These are phyloP conservation scores for Hansfordia pulvinata DNA, from an alignment of 2,329 filamentous ascomycete genomes.

Conservation along the genomic window DNA sequence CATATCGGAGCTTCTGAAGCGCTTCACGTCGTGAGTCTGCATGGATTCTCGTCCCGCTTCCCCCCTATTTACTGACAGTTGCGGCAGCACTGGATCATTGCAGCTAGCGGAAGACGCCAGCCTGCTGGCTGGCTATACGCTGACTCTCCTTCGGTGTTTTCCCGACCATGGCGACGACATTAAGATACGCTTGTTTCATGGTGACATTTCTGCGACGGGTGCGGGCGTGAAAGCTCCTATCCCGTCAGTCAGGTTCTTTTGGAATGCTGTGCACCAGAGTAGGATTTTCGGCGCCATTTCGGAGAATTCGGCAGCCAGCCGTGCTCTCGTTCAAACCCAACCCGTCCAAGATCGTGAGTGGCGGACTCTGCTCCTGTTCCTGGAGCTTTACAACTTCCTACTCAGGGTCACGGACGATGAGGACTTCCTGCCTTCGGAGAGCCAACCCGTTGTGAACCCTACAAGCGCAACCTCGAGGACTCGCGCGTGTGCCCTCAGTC, in stretches of 20 bases:
- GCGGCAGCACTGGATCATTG: constrained; percentile 16
- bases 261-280: constrained; percentile 45
- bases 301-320: too few relatives aligned
- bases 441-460: constrained; percentile 20
- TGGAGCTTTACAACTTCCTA: constrained; percentile 89
- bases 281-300: too few relatives aligned
- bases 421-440: constrained; percentile 65
- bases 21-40: constrained; percentile 24
- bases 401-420: constrained; percentile 91
- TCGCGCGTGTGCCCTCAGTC: constrained; percentile 52
- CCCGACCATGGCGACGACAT: constrained; percentile 74
- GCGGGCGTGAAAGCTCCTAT: constrained; percentile 24
- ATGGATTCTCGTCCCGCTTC: too few relatives aligned
- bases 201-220: constrained; percentile 37
- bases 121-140: constrained; percentile 70
- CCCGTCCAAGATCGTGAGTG: constrained; percentile 53
- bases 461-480: constrained; percentile 31
- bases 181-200: constrained; percentile 83
- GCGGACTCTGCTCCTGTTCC: constrained; percentile 77
- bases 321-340: constrained; percentile 15
- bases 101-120: constrained; percentile 48
- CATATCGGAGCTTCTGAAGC: constrained; percentile 47
- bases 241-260: constrained; percentile 73
- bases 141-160: constrained; percentile 77
- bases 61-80: too few relatives aligned